Conservation (phyloP, 768 basidiomycete species). For the Termitomyces sp. region DNA sequence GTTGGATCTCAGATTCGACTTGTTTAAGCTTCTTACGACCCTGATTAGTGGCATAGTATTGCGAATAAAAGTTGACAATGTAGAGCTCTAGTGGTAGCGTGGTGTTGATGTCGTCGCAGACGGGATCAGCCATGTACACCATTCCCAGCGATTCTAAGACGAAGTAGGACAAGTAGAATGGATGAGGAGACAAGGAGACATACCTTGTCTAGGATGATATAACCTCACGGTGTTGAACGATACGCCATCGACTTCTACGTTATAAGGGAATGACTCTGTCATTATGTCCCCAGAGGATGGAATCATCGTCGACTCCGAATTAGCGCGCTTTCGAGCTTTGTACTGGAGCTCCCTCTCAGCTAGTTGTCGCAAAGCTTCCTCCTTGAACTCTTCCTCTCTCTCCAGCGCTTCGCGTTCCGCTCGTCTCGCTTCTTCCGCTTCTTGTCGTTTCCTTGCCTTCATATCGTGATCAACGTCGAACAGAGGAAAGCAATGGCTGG, state of each 20-base stretch:
- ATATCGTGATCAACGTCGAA: neutral
- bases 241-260: conserved; percentile 54
- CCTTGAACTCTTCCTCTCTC: conserved; percentile 61
- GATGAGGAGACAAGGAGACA: conserved; percentile 11
- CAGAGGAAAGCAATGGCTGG: neutral
- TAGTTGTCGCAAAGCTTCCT: conserved; percentile 56
- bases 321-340: conserved; percentile 39
- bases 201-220: conserved; percentile 68
- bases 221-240: conserved; percentile 61
- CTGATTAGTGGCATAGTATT: conserved; percentile 64
- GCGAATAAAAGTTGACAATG: conserved; percentile 57
- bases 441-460: conserved; percentile 49
- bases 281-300: conserved; percentile 44
- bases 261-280: conserved; percentile 54
- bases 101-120: conserved; percentile 56
- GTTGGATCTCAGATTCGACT: conserved; percentile 60
- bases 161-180: neutral
- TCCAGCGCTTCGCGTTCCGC: conserved; percentile 50
- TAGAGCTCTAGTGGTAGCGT: conserved; percentile 63
- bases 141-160: conserved; percentile 55
- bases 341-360: conserved; percentile 47
- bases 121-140: conserved; percentile 68
- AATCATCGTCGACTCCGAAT: conserved; percentile 1
- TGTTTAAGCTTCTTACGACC: conserved; percentile 68
- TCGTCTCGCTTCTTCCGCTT: conserved; percentile 51